Evolutionary conservation across 371 early-diverging fungal genomes (phyloP).

Genomic region (Saksenaea oblongispora): DNA sequence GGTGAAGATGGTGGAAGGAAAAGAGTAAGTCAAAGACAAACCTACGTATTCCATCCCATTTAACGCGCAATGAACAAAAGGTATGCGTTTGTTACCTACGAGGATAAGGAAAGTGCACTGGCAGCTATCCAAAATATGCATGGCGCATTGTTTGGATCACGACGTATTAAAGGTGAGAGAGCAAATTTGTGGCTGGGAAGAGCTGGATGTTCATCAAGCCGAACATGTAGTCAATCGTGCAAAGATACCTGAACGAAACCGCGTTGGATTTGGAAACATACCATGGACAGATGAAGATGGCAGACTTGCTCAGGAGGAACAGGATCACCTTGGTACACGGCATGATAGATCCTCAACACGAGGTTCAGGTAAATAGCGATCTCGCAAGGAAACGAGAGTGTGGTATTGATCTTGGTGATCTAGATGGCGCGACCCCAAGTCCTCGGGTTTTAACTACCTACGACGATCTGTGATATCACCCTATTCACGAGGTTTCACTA

Average conservation of each 20-base stretch:
- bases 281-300: conserved; percentile 63
- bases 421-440: conserved; percentile 6
- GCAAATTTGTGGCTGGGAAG: background rate
- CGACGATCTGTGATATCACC: conserved; percentile 33
- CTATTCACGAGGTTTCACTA: background rate
- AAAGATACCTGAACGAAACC: conserved; percentile 62
- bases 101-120: conserved; percentile 45
- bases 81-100: conserved; percentile 59
- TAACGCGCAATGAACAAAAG: conserved; percentile 13
- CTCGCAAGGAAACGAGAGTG: background rate
- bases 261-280: conserved; percentile 60
- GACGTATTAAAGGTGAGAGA: conserved; percentile 47
- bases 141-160: conserved; percentile 46
- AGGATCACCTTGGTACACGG: conserved; percentile 12
- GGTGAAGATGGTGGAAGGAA: conserved; percentile 58
- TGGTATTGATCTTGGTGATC: background rate
- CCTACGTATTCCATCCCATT: background rate
- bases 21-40: conserved; percentile 58
- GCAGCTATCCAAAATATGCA: conserved; percentile 55
- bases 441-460: conserved; percentile 34
- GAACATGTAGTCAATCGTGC: conserved; percentile 53
- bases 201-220: background rate
- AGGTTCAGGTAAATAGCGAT: conserved; percentile 9
- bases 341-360: conserved; percentile 16
- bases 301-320: conserved; percentile 35